Conservation (phyloP, 2,329 filamentous ascomycete genomes). For the Pseudopithomyces chartarum region DNA sequence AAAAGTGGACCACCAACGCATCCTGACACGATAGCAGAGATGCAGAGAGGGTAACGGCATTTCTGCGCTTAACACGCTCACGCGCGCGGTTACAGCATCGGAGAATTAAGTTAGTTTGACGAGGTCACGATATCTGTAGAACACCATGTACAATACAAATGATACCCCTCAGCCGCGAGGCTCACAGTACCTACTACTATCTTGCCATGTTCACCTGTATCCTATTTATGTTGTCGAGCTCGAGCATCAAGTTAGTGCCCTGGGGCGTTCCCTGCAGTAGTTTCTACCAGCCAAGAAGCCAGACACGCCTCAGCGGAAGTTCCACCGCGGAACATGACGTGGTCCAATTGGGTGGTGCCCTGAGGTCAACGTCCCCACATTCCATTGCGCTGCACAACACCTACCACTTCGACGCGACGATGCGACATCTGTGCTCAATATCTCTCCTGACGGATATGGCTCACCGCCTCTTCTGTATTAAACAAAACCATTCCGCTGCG, state of each 20-base stretch:
- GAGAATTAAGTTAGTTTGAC: not conserved
- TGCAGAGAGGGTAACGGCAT: not conserved
- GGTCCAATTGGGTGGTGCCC: slow-evolving; percentile 3
- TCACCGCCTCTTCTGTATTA: not conserved
- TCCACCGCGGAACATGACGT: not conserved
- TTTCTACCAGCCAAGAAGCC: not conserved
- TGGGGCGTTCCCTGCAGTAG: not conserved
- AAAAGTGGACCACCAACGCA: slow-evolving; percentile 42
- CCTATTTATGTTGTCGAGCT: not conserved
- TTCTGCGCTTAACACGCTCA: not conserved
- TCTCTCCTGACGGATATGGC: too few relatives aligned
- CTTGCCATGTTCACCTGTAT: not conserved
- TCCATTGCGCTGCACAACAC: slow-evolving; percentile 3
- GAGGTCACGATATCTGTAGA: slow-evolving; percentile 10
- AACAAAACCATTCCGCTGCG: not conserved
- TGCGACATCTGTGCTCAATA: not conserved
- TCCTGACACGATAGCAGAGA: slow-evolving; percentile 24
- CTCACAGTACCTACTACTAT: not conserved
- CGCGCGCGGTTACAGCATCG: too few relatives aligned
- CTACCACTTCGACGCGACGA: slow-evolving; percentile 5
- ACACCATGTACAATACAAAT: slow-evolving; percentile 16
- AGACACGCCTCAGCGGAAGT: not conserved
- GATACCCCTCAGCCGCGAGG: slow-evolving; percentile 10
- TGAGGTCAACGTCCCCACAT: not conserved
- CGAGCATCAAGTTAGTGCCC: not conserved